These are phyloP conservation scores for Zopfia rhizophila DNA, from an alignment of 2,329 filamentous ascomycete species.

Conservation along the genomic window DNA sequence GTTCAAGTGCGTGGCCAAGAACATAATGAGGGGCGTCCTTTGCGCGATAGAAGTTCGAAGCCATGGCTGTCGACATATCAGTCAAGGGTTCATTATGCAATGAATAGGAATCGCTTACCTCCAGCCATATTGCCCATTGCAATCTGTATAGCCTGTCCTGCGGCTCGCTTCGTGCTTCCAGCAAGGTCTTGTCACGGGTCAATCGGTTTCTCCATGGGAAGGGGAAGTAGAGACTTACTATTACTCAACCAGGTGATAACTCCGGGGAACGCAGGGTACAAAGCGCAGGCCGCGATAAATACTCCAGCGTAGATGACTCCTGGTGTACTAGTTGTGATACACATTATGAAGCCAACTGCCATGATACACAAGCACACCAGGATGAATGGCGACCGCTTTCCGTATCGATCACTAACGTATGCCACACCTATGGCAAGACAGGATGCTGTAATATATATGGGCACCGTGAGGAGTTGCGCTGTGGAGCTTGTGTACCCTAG, in stretches of 20 bases:
- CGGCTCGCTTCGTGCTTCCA: slow-evolving; percentile 63
- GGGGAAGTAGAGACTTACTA: slow-evolving; percentile 41
- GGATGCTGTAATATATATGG: slow-evolving; percentile 54
- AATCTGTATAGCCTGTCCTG: slow-evolving; percentile 61
- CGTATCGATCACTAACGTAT: slow-evolving; percentile 40
- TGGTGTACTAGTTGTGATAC: slow-evolving; percentile 41
- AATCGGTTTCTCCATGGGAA: slow-evolving; percentile 22
- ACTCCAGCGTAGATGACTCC: slow-evolving; percentile 51
- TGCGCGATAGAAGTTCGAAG: slow-evolving; percentile 75
- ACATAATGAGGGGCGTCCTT: slow-evolving; percentile 61
- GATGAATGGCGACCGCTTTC: slow-evolving; percentile 49
- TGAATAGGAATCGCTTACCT: slow-evolving; percentile 21
- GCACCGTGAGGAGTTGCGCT: slow-evolving; percentile 56
- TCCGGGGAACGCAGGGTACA: slow-evolving; percentile 52
- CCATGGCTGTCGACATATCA: slow-evolving; percentile 64
- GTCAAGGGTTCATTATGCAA: background rate
- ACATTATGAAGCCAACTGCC: slow-evolving; percentile 52
- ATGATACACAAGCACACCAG: slow-evolving; percentile 44
- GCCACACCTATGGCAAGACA: slow-evolving; percentile 46
- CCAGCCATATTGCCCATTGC: slow-evolving; percentile 59
- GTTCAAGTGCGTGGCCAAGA: slow-evolving; percentile 63
- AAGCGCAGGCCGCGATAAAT: slow-evolving; percentile 48
- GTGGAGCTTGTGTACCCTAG: slow-evolving; percentile 53
- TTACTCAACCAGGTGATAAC: slow-evolving; percentile 64
- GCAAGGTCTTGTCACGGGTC: slow-evolving; percentile 58